Evolutionary conservation across 148 eudicot genomes (phyloP).

Genomic region (Diospyros kaki): DNA sequence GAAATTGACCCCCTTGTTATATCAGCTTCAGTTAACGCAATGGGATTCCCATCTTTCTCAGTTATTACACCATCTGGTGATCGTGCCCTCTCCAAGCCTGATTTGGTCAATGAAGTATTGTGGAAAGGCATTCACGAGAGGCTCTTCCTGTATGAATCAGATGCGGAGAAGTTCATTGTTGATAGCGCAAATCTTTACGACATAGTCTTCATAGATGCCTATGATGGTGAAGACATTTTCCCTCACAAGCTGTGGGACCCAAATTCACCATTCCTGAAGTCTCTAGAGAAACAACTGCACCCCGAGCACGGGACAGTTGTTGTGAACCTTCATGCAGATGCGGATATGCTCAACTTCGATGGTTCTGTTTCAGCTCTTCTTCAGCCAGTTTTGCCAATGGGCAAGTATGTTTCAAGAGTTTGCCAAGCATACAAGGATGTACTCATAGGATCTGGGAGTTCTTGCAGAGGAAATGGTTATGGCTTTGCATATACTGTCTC

Average conservation of each 20-base stretch:
- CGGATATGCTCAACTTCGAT: constrained; percentile 25
- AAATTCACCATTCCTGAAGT: constrained; percentile 63
- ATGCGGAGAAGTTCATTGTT: constrained; percentile 76
- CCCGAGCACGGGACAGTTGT: constrained; percentile 94
- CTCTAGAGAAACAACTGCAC: constrained; percentile 55
- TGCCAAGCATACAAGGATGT: constrained; percentile 61
- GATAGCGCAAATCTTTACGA: constrained; percentile 50
- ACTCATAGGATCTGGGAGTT: constrained; percentile 28
- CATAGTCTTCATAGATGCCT: constrained; percentile 83
- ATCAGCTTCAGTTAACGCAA: constrained; percentile 70
- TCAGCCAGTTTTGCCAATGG: constrained; percentile 45
- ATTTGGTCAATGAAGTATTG: constrained; percentile 44
- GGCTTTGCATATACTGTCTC: constrained; percentile 63
- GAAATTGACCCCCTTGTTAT: constrained; percentile 93
- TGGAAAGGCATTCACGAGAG: constrained; percentile 98
- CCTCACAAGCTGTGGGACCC: constrained; percentile 89
- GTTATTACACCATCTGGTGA: constrained; percentile 45
- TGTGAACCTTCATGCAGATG: constrained; percentile 87
- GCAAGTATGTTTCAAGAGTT: constrained; percentile 60
- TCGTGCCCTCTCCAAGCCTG: constrained; percentile 38
- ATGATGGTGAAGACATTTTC: constrained; percentile 82
- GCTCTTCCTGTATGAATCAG: constrained; percentile 66
- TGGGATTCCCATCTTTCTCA: constrained; percentile 84
- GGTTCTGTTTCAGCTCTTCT: constrained; percentile 25
- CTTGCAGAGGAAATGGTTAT: constrained; percentile 2